A percentile compares a stretch with the other conserved stretches of the same genome.
phyloP scores from a whole-genome alignment of 2,329 filamentous ascomycete genomes.

The Aureobasidium leucospermi region DNA sequence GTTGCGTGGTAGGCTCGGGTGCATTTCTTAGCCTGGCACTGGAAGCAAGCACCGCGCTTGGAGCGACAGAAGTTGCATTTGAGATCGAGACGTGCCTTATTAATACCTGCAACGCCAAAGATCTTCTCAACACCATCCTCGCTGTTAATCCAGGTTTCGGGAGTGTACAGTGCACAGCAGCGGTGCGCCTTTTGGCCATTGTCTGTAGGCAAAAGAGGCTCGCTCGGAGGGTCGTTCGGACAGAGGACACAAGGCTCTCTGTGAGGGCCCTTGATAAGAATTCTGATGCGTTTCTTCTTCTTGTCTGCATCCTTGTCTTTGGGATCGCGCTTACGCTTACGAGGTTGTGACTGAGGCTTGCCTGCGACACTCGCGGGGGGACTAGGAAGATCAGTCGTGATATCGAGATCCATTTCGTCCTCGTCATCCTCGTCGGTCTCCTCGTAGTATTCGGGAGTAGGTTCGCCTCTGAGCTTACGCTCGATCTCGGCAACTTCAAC shows the following conservation, averaged over 20 bases:
- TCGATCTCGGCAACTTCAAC: constrained; percentile 95
- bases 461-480: constrained; percentile 81
- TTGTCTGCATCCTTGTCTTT: constrained; percentile 45
- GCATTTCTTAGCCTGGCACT: constrained; percentile 93
- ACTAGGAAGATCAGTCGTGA: constrained; percentile 63
- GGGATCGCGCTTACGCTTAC: constrained; percentile 61
- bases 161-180: constrained; percentile 82
- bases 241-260: constrained; percentile 85
- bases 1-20: constrained; percentile 90
- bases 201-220: constrained; percentile 79
- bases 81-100: constrained; percentile 79
- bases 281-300: constrained; percentile 68
- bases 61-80: constrained; percentile 94
- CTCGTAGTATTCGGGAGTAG: constrained; percentile 71
- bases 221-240: constrained; percentile 77
- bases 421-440: constrained; percentile 65
- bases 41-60: constrained; percentile 91
- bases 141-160: constrained; percentile 74
- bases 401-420: constrained; percentile 43
- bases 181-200: constrained; percentile 82
- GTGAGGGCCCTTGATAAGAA: constrained; percentile 62
- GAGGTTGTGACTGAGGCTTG: constrained; percentile 43
- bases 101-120: constrained; percentile 71
- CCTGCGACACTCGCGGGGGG: constrained; percentile 68
- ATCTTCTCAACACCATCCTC: constrained; percentile 64